A percentile compares a stretch with the other conserved stretches of the same genome.
Conservation (phyloP, 208 protist species). For the Leishmania major region DNA sequence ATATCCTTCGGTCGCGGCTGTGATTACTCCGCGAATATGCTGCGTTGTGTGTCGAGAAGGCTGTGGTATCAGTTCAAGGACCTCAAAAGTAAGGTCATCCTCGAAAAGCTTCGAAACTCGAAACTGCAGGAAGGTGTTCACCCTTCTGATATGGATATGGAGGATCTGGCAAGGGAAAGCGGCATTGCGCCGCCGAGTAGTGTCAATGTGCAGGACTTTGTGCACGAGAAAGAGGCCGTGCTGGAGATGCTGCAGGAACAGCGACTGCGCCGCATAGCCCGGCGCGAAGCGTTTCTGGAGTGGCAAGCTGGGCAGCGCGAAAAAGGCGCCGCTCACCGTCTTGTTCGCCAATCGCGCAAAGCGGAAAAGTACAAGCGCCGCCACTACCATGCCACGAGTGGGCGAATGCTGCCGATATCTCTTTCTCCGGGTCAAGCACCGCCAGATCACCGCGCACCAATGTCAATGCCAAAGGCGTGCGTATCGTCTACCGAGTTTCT, state of each 20-base stretch:
- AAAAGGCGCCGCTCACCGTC: slow-evolving; percentile 80
- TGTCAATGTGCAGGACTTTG: slow-evolving; percentile 24
- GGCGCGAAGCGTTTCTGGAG: slow-evolving; percentile 75
- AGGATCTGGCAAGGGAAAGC: slow-evolving; percentile 41
- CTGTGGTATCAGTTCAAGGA: slow-evolving; percentile 31
- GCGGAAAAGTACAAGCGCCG: slow-evolving; percentile 78
- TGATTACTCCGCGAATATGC: slow-evolving; percentile 4
- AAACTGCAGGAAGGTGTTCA: slow-evolving; percentile 38
- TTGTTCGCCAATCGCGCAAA: slow-evolving; percentile 63
- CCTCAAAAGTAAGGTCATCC: slow-evolving; percentile 29
- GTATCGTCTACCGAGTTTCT: slow-evolving; percentile 5
- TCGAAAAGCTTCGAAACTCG: slow-evolving; percentile 19
- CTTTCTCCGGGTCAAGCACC: slow-evolving; percentile 8
- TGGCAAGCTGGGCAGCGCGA: slow-evolving; percentile 88
- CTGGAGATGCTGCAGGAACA: slow-evolving; percentile 63
- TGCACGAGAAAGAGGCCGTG: slow-evolving; percentile 43
- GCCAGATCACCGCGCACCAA: not conserved
- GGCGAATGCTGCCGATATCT: slow-evolving; percentile 56
- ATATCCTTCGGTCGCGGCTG: no score
- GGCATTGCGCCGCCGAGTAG: slow-evolving; percentile 33
- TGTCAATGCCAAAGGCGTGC: not conserved
- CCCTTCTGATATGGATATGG: slow-evolving; percentile 42
- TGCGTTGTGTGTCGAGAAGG: slow-evolving; percentile 14
- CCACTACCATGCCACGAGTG: slow-evolving; percentile 69
- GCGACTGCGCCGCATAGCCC: slow-evolving; percentile 52